phyloP scores from a whole-genome alignment of 2,329 filamentous ascomycete species.

The Neurospora sp. region DNA sequence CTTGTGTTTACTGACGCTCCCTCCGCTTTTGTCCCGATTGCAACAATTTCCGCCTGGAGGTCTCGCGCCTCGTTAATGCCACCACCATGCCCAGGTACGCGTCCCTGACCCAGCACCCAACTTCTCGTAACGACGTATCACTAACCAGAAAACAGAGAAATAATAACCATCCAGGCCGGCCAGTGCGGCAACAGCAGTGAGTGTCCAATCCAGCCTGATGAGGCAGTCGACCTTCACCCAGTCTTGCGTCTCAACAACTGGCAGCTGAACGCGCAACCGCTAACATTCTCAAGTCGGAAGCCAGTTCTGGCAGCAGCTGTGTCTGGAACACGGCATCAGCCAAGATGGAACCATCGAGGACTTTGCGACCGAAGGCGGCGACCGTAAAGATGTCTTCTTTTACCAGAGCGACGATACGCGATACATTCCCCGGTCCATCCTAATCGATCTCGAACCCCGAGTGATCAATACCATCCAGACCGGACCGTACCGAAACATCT shows the following conservation, averaged over 20 bases:
- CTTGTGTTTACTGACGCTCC: not conserved
- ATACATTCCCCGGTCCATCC: conserved; percentile 92
- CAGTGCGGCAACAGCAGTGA: conserved; percentile 98
- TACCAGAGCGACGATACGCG: conserved; percentile 98
- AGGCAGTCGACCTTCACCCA: conserved; percentile 10
- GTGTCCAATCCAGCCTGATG: conserved; percentile 29
- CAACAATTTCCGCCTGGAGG: not conserved
- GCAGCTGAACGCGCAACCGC: conserved; percentile 10
- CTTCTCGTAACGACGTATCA: not conserved
- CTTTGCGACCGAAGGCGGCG: conserved; percentile 93
- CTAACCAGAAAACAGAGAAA: conserved; percentile 57
- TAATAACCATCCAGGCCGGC: conserved; percentile 97
- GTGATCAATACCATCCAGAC: conserved; percentile 90
- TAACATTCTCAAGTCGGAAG: conserved; percentile 64
- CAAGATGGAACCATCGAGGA: conserved; percentile 95
- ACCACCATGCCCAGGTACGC: conserved; percentile 26
- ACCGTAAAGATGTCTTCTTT: conserved; percentile 98
- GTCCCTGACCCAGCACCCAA: not conserved
- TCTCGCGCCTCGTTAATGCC: conserved; percentile 10
- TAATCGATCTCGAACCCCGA: conserved; percentile 89
- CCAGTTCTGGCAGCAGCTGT: conserved; percentile 98
- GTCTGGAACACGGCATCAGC: conserved; percentile 95
- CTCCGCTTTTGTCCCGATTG: not conserved
- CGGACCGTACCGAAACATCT: conserved; percentile 94
- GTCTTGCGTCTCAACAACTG: conserved; percentile 3